Conservation (phyloP, 1,139 yeast genomes). For the Arxiozyma slooffiae region DNA sequence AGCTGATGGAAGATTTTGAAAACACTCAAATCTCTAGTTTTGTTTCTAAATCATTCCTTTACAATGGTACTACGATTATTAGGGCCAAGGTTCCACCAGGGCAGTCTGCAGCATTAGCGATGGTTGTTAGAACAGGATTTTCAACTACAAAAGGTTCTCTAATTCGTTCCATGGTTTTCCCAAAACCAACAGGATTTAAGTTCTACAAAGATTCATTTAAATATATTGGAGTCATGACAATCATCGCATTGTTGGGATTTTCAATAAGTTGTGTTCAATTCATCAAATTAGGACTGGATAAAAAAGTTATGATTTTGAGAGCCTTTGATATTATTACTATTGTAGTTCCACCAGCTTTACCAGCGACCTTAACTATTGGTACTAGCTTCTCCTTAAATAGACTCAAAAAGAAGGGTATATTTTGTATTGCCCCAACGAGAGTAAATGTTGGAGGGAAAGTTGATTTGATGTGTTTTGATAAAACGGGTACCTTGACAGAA, state of each 20-base stretch:
- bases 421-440: conserved; percentile 86
- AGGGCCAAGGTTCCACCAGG: conserved; percentile 58
- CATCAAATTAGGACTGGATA: conserved; percentile 61
- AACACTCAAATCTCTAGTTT: conserved; percentile 50
- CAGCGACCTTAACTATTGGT: conserved; percentile 94
- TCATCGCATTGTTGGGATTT: conserved; percentile 79
- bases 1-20: conserved; percentile 44
- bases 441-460: conserved; percentile 92
- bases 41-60: conserved; percentile 66
- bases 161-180: conserved; percentile 90
- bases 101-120: conserved; percentile 56
- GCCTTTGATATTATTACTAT: conserved; percentile 91
- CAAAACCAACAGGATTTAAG: conserved; percentile 88
- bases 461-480: conserved; percentile 86
- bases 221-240: conserved; percentile 88
- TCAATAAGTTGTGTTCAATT: conserved; percentile 75
- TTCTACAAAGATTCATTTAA: conserved; percentile 90
- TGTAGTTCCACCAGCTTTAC: conserved; percentile 97
- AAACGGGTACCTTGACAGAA: conserved; percentile 94
- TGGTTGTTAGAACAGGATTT: conserved; percentile 85
- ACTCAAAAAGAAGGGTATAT: conserved; percentile 57
- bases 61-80: conserved; percentile 80
- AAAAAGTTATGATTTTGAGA: conserved; percentile 63
- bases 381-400: conserved; percentile 83
- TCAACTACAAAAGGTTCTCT: conserved; percentile 94